These are phyloP conservation scores for Skeletonema tropicum DNA, from an alignment of 108 stramenopile species.

Conservation along the genomic window DNA sequence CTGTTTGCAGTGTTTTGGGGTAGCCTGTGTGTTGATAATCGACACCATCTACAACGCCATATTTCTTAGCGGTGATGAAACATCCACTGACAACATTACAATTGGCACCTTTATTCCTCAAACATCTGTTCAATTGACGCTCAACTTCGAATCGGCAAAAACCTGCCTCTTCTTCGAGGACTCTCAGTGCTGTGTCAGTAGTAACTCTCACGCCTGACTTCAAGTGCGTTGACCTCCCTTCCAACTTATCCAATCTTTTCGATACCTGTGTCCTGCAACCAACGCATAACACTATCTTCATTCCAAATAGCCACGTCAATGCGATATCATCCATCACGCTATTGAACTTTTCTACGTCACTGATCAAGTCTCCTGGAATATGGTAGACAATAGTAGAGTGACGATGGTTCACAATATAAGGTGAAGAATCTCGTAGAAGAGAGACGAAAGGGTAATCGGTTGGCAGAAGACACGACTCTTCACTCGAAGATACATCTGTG, in stretches of 20 bases:
- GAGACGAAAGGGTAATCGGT: slow-evolving; percentile 74
- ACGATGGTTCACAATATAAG: slow-evolving; percentile 94
- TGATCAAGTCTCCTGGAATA: slow-evolving; percentile 84
- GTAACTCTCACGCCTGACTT: slow-evolving; percentile 46
- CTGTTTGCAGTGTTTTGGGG: slow-evolving; percentile 44
- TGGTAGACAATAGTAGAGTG: slow-evolving; percentile 90
- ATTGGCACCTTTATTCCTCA: slow-evolving; percentile 51
- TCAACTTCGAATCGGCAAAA: slow-evolving; percentile 69
- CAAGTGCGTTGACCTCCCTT: background rate
- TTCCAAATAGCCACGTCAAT: slow-evolving; percentile 90
- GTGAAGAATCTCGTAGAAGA: slow-evolving; percentile 89
- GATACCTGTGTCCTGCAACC: slow-evolving; percentile 60
- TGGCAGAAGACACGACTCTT: slow-evolving; percentile 16
- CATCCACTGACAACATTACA: slow-evolving; percentile 69
- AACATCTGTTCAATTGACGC: slow-evolving; percentile 52
- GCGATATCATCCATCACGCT: slow-evolving; percentile 92
- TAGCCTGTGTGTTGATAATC: slow-evolving; percentile 62
- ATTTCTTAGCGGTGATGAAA: slow-evolving; percentile 61
- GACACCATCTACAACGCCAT: slow-evolving; percentile 53
- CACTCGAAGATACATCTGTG: background rate
- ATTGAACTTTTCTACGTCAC: slow-evolving; percentile 53
- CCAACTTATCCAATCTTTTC: slow-evolving; percentile 27
- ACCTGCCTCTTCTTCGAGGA: slow-evolving; percentile 72
- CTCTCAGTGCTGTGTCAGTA: slow-evolving; percentile 37
- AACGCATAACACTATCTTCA: slow-evolving; percentile 83